A percentile compares a stretch with the other conserved stretches of the same genome.
Evolutionary conservation across 768 basidiomycete species (phyloP).

Genomic region (Clitopilus passeckerianus): DNA sequence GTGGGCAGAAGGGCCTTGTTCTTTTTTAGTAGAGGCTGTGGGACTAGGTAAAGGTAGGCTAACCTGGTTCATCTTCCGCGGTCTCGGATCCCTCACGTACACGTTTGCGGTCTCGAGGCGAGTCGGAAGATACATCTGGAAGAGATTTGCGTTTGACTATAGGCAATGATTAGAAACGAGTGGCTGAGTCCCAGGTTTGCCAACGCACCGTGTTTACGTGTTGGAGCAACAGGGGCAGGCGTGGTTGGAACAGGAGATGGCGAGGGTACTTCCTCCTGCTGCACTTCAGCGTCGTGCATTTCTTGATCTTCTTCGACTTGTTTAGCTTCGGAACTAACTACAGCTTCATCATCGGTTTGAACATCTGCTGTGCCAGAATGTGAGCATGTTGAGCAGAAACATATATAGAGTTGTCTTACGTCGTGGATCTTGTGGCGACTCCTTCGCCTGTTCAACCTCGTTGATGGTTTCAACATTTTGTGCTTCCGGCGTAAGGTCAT

Average conservation of each 20-base stretch:
- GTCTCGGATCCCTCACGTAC: conserved; percentile 65
- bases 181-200: background rate
- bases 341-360: conserved; percentile 4
- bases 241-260: conserved; percentile 23
- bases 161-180: background rate
- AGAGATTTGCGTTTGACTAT: conserved; percentile 66
- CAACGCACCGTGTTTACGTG: conserved; percentile 18
- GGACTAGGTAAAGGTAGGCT: background rate
- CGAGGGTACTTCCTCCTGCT: conserved; percentile 24
- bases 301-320: conserved; percentile 19
- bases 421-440: conserved; percentile 25
- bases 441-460: conserved; percentile 23
- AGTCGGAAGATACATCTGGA: conserved; percentile 40
- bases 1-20: background rate
- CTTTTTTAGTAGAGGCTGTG: background rate
- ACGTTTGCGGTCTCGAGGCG: conserved; percentile 51
- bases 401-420: conserved; percentile 19
- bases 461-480: conserved; percentile 11
- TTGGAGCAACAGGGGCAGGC: conserved; percentile 4
- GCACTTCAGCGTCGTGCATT: conserved; percentile 19
- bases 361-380: background rate
- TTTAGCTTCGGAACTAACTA: conserved; percentile 6
- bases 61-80: conserved; percentile 60
- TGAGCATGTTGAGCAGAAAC: background rate
- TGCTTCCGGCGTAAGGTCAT: background rate